Evolutionary conservation across 1,284 basidiomycete genomes (phyloP).

Genomic region (Pterulicium gracile): DNA sequence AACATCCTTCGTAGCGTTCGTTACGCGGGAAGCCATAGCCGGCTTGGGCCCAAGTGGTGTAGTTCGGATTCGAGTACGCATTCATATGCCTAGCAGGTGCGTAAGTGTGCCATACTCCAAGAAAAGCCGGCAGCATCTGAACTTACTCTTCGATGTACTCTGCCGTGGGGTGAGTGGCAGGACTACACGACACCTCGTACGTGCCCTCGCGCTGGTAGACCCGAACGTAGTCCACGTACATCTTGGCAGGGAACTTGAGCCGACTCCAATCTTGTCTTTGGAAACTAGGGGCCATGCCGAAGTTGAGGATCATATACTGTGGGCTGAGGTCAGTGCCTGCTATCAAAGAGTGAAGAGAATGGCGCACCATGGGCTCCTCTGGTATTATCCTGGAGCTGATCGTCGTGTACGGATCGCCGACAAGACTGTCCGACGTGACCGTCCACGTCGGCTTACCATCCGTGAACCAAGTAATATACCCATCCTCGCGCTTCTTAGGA

Average conservation of each 20-base stretch:
- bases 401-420: neutral
- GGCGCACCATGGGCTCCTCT: constrained; percentile 32
- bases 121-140: too few species aligned
- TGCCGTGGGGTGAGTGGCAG: constrained; percentile 48
- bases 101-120: too few species aligned
- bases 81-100: constrained; percentile 57
- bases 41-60: constrained; percentile 64
- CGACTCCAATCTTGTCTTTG: constrained; percentile 57
- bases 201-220: constrained; percentile 62
- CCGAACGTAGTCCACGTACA: constrained; percentile 72
- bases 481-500: constrained; percentile 43
- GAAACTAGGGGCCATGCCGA: constrained; percentile 63
- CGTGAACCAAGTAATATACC: constrained; percentile 69
- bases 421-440: neutral
- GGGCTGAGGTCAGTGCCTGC: constrained; percentile 6
- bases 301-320: constrained; percentile 66
- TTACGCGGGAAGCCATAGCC: constrained; percentile 65
- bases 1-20: constrained; percentile 45
- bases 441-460: constrained; percentile 25
- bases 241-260: constrained; percentile 54
- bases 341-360: constrained; percentile 3
- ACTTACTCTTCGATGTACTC: constrained; percentile 46
- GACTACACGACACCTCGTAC: constrained; percentile 50
- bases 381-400: neutral
- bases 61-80: constrained; percentile 61